phyloP scores from a whole-genome alignment of 345 rosid species.

The Tarenaya hassleriana region DNA sequence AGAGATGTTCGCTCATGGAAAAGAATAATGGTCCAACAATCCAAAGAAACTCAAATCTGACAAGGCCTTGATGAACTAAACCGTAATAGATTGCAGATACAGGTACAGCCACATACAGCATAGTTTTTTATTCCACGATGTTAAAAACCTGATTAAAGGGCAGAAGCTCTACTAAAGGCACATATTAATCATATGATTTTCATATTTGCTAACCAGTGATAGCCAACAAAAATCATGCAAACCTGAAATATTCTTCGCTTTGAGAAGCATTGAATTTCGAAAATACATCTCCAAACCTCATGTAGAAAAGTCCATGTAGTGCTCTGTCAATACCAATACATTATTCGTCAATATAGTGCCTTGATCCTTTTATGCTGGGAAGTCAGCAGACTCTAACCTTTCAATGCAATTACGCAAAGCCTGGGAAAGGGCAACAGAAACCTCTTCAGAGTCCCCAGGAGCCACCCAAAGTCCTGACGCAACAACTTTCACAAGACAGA shows the following conservation, averaged over 20 bases:
- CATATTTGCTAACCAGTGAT: too few species aligned
- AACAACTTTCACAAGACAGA: slow-evolving; percentile 50
- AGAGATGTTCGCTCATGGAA: too few species aligned
- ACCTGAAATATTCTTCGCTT: slow-evolving; percentile 77
- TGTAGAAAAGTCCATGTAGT: slow-evolving; percentile 59
- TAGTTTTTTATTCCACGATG: too few species aligned
- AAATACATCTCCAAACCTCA: slow-evolving; percentile 96
- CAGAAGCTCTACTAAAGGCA: too few species aligned
- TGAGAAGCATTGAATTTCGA: slow-evolving; percentile 71
- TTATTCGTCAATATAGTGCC: slow-evolving; percentile 16
- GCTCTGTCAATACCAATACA: slow-evolving; percentile 46
- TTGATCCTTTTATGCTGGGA: slow-evolving; percentile 8
- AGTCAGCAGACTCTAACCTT: slow-evolving; percentile 47
- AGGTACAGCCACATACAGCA: too few species aligned
- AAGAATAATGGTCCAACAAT: too few species aligned
- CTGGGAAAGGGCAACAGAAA: slow-evolving; percentile 88
- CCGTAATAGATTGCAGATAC: too few species aligned
- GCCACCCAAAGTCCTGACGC: slow-evolving; percentile 95
- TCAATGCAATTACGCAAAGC: slow-evolving; percentile 83
- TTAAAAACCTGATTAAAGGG: too few species aligned
- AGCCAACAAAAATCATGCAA: background rate
- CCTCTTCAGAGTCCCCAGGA: slow-evolving; percentile 98
- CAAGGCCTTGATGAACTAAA: too few species aligned
- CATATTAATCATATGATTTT: too few species aligned
- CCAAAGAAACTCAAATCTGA: too few species aligned